phyloP scores from a whole-genome alignment of 169 alveolate genomes.

The Plasmodium malariae region DNA sequence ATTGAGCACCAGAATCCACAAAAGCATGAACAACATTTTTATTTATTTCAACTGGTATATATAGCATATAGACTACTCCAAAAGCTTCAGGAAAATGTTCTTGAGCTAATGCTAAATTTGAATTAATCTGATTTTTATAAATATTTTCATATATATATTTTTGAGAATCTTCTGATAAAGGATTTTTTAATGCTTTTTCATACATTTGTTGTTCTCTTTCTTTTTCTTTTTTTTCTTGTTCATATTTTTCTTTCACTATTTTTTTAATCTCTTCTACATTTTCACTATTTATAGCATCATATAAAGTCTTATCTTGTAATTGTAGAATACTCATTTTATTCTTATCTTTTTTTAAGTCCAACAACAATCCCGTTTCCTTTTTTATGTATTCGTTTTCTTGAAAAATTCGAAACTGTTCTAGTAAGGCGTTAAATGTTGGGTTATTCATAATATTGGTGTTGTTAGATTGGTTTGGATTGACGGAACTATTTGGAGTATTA shows the following conservation, averaged over 20 bases:
- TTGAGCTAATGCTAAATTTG: constrained; percentile 88
- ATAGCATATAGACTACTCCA: constrained; percentile 92
- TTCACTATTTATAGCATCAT: constrained; percentile 56
- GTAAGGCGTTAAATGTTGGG: constrained; percentile 20
- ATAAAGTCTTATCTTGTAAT: constrained; percentile 38
- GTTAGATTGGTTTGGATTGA: neutral
- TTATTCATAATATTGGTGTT: neutral
- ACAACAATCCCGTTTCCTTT: constrained; percentile 45
- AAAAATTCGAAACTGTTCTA: constrained; percentile 35
- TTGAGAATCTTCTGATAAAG: constrained; percentile 92
- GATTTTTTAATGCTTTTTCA: constrained; percentile 83
- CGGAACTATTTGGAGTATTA: neutral
- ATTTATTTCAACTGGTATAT: constrained; percentile 92
- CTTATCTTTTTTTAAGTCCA: constrained; percentile 53
- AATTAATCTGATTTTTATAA: constrained; percentile 88
- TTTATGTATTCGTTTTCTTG: constrained; percentile 71
- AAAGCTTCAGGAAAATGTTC: constrained; percentile 87
- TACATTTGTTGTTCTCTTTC: constrained; percentile 75
- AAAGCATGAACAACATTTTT: constrained; percentile 93
- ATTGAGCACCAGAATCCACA: constrained; percentile 98
- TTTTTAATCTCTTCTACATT: constrained; percentile 58
- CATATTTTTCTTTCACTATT: constrained; percentile 60
- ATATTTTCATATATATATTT: constrained; percentile 90
- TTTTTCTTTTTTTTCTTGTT: constrained; percentile 71
- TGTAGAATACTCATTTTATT: constrained; percentile 31